Conservation (phyloP, 108 stramenopile genomes). For the Ochromonas danica region DNA sequence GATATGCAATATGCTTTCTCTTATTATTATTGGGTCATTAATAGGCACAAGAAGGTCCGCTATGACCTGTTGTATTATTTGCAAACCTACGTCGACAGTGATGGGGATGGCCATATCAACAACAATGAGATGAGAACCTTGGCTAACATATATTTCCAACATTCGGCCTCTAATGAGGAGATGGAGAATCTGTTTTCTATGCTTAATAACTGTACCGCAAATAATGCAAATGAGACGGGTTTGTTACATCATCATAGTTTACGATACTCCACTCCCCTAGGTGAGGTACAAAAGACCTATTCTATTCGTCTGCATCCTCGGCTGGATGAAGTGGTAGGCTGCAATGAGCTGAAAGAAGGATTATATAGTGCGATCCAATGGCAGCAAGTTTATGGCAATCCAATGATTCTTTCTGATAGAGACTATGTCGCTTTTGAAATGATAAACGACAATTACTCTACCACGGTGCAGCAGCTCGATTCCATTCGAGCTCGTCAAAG, state of each 20-base stretch:
- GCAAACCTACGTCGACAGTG: slow-evolving; percentile 43
- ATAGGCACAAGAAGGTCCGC: slow-evolving; percentile 2
- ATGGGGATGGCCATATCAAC: slow-evolving; percentile 40
- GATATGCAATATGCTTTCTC: slow-evolving; percentile 60
- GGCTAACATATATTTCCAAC: slow-evolving; percentile 22
- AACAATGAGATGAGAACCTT: slow-evolving; percentile 49
- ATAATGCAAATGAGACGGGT: neutral
- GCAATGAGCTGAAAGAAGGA: neutral
- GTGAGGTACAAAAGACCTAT: neutral
- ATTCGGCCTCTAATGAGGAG: slow-evolving; percentile 24
- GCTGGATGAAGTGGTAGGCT: neutral
- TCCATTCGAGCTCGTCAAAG: slow-evolving; percentile 46
- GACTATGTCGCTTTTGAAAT: slow-evolving; percentile 55
- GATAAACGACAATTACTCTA: slow-evolving; percentile 50
- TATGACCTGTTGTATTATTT: slow-evolving; percentile 15
- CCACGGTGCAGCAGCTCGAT: slow-evolving; percentile 47
- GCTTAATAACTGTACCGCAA: slow-evolving; percentile 34
- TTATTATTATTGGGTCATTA: slow-evolving; percentile 55
- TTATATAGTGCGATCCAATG: neutral
- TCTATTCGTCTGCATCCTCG: neutral
- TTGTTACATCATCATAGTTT: neutral
- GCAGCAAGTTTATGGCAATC: neutral
- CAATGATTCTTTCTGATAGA: neutral
- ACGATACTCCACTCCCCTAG: neutral
- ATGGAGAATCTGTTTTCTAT: slow-evolving; percentile 7